phyloP scores from a whole-genome alignment of 2,329 filamentous ascomycete species.

The Xylaria hypoxylon region DNA sequence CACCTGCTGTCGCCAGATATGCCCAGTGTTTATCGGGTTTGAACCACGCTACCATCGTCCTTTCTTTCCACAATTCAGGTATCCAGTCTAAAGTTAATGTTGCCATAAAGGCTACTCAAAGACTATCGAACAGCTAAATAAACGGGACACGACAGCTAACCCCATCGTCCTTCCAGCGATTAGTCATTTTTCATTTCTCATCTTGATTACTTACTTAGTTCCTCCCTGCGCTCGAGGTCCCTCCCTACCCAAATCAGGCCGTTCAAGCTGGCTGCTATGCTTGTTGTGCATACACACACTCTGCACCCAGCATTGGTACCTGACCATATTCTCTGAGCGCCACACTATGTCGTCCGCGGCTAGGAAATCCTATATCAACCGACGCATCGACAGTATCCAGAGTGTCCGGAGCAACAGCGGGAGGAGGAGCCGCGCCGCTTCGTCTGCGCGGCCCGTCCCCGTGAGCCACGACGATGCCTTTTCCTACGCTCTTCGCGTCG shows the following conservation, averaged over 20 bases:
- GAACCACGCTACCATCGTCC: conserved; percentile 3
- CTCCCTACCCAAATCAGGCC: conserved; percentile 7
- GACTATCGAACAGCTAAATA: neutral
- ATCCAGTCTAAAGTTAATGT: conserved; percentile 4
- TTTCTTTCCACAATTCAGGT: neutral
- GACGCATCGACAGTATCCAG: conserved; percentile 66
- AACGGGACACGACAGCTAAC: conserved; percentile 3
- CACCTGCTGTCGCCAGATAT: neutral
- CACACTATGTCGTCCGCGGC: conserved; percentile 40
- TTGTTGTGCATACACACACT: conserved; percentile 34
- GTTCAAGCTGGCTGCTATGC: conserved; percentile 34
- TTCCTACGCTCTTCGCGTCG: conserved; percentile 88
- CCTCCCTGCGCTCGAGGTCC: neutral
- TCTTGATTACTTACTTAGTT: conserved; percentile 5
- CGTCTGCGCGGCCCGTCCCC: conserved; percentile 57
- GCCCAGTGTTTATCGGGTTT: conserved; percentile 5
- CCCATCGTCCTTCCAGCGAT: neutral
- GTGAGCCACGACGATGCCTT: conserved; percentile 85
- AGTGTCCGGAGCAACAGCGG: conserved; percentile 58
- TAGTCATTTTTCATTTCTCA: conserved; percentile 15
- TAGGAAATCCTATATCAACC: conserved; percentile 41
- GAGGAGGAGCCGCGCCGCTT: conserved; percentile 55
- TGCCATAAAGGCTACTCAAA: neutral
- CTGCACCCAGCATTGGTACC: conserved; percentile 34
- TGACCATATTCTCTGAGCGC: conserved; percentile 16